phyloP scores from a whole-genome alignment of 208 protist species.

The Naegleria lovaniensis region DNA sequence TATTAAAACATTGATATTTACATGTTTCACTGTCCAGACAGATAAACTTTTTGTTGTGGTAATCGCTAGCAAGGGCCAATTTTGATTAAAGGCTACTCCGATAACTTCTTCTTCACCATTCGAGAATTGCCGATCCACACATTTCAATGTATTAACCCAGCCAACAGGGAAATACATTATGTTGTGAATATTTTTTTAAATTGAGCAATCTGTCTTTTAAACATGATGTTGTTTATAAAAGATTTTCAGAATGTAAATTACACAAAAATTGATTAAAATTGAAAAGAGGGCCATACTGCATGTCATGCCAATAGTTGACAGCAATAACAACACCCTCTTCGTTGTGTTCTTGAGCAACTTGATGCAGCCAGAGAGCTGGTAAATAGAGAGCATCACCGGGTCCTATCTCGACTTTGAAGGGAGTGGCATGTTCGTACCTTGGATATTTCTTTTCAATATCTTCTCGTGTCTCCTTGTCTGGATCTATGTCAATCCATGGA shows the following conservation, averaged over 20 bases:
- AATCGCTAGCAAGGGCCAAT: background rate
- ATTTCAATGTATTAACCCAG: background rate
- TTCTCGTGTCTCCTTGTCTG: conserved; percentile 46
- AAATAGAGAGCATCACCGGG: conserved; percentile 78
- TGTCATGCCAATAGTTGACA: conserved; percentile 86
- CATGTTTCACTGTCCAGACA: background rate
- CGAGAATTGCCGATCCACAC: background rate
- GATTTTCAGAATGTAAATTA: background rate
- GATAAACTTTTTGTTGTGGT: background rate
- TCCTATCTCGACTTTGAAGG: conserved; percentile 61
- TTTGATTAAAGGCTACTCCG: background rate
- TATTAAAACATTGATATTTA: background rate
- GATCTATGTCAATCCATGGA: conserved; percentile 74
- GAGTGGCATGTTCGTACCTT: conserved; percentile 48
- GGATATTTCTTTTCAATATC: conserved; percentile 43
- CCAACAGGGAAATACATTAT: background rate
- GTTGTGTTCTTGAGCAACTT: conserved; percentile 71
- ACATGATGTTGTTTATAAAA: background rate
- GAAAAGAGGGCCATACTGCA: background rate
- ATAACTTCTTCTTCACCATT: background rate
- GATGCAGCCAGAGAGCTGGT: conserved; percentile 76
- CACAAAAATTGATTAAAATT: background rate
- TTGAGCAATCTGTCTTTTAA: too few relatives aligned
- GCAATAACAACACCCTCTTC: conserved; percentile 59
- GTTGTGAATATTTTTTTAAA: background rate